These are phyloP conservation scores for Arabis alpina DNA, from an alignment of 345 rosid species.

Conservation along the genomic window DNA sequence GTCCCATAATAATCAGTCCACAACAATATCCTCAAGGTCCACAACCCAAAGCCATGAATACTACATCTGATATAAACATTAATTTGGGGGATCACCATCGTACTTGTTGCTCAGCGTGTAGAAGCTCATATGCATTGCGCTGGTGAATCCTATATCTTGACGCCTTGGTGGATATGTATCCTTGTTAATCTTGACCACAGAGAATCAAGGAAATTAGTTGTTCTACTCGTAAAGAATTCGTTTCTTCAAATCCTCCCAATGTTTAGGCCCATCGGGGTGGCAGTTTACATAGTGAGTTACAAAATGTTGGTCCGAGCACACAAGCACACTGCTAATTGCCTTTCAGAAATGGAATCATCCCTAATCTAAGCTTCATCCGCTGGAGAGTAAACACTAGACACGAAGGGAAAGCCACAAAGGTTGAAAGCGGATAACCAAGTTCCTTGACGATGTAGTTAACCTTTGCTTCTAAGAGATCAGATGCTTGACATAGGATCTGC, in stretches of 20 bases:
- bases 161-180: not conserved
- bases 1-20: not conserved
- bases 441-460: slow-evolving; percentile 54
- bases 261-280: slow-evolving; percentile 60
- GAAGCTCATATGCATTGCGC: not conserved
- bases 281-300: slow-evolving; percentile 48
- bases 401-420: slow-evolving; percentile 55
- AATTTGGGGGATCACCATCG: not conserved
- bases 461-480: slow-evolving; percentile 53
- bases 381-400: slow-evolving; percentile 49
- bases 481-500: slow-evolving; percentile 57
- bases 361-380: slow-evolving; percentile 60
- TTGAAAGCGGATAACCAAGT: slow-evolving; percentile 58
- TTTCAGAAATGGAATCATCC: slow-evolving; percentile 67
- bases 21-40: not conserved
- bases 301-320: slow-evolving; percentile 48
- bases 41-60: not conserved
- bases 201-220: not conserved
- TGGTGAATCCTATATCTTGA: not conserved
- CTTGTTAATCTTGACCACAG: not conserved
- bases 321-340: slow-evolving; percentile 55
- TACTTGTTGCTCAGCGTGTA: not conserved
- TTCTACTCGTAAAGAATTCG: slow-evolving; percentile 19
- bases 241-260: slow-evolving; percentile 66
- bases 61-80: not conserved